Evolutionary conservation across 306 rosid species (phyloP).

Genomic region (Cicer pinnatifidum): DNA sequence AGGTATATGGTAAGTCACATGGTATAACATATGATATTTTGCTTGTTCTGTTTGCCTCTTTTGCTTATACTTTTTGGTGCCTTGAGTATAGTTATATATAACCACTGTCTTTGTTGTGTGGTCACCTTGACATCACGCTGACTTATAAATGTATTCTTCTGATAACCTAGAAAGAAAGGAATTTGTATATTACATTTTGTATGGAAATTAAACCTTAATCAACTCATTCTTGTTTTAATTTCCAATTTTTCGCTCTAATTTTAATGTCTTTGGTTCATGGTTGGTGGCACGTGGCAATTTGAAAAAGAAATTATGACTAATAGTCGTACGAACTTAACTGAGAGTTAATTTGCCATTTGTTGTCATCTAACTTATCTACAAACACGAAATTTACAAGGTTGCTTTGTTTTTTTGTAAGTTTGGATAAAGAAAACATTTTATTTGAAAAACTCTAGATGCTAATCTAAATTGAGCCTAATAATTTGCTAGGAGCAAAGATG

Average conservation of each 20-base stretch:
- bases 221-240: not conserved
- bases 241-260: slow-evolving; percentile 11
- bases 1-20: slow-evolving; percentile 67
- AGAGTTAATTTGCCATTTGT: not conserved
- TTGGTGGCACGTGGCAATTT: not conserved
- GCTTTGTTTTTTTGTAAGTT: not conserved
- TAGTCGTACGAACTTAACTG: slow-evolving; percentile 5
- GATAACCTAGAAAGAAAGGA: not conserved
- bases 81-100: not conserved
- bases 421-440: not conserved
- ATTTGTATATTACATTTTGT: slow-evolving; percentile 3
- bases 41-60: slow-evolving; percentile 3
- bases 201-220: slow-evolving; percentile 12
- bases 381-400: not conserved
- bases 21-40: not conserved
- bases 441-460: slow-evolving; percentile 13
- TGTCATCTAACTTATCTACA: not conserved
- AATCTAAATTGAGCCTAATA: slow-evolving; percentile 1
- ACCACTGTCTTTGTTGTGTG: not conserved
- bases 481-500: slow-evolving; percentile 64
- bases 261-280: slow-evolving; percentile 4
- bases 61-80: slow-evolving; percentile 7
- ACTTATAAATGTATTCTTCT: slow-evolving; percentile 7
- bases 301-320: not conserved
- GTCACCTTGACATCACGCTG: slow-evolving; percentile 8